Evolutionary conservation across 768 basidiomycete species (phyloP), one percentile per base, ranked within the genome.

Genomic region (Tephrocybe sp.): DNA sequence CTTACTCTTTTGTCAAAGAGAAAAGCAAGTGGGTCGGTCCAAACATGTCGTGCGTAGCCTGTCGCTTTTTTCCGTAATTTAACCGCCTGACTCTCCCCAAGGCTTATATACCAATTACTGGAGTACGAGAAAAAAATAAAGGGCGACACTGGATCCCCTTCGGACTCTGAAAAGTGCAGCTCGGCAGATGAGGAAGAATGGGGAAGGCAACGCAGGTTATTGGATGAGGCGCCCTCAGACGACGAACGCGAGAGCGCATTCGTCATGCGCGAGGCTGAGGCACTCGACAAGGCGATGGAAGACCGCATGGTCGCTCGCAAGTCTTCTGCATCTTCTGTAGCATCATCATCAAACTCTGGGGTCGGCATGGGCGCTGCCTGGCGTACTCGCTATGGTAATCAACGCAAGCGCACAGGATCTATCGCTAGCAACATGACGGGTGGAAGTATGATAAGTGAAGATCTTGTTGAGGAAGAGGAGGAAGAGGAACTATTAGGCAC

Each of bases 101-200:
- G 92, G 50, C 83, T 95, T 65, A 93, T 95, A 70, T 94, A 94
- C 76, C 92, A 95, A 70, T 76, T 96, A 37, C 74, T 92, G 60
- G 93, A 95, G 65, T 96, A 94, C 67, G 92, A 94, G 67, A 87
- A 90, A 54, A 77, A 75, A 43, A 70, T 90, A 48, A 80, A 77
- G 57, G 69, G 75, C 34, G 77, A 74, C 47, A 66, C 69, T 49
- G 59, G 64, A 18, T 83, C 82, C 4, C 78, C 77, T 42, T 74
- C 69, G 15, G 60, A 68, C 37, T 87, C 82, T 36, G 85, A 84
- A 53, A 68, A 64, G 15, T 79, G 82, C 31, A 80, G 79, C 21
- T 67, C 71, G 32, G 79, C 76, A 25, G 86, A 88, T 28, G 86
- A 87, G 60, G 89, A 84, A 61, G 91, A 90, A 62, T 92, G 90